phyloP scores from a whole-genome alignment of 2,329 filamentous ascomycete genomes.

The Chaetoscypha palmicola region DNA sequence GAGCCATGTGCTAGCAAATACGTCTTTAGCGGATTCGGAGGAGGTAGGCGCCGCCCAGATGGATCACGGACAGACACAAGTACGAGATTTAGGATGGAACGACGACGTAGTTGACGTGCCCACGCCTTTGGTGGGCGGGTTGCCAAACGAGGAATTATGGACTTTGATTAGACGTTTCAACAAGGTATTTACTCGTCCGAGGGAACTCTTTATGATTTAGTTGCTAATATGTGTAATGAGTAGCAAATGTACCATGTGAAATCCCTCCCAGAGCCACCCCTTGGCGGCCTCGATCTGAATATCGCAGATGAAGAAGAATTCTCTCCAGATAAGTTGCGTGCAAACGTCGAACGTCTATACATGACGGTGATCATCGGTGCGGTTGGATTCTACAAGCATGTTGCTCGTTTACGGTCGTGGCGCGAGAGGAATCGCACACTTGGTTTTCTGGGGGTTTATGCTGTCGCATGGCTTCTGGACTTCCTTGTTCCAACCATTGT shows the following conservation, averaged over 20 bases:
- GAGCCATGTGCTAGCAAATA: constrained; percentile 37
- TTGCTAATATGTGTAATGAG: neutral
- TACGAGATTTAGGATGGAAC: constrained; percentile 54
- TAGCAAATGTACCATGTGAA: constrained; percentile 25
- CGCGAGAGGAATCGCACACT: constrained; percentile 16
- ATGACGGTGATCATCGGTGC: constrained; percentile 13
- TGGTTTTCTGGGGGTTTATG: constrained; percentile 16
- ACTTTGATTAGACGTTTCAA: constrained; percentile 27
- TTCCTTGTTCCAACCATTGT: constrained; percentile 17
- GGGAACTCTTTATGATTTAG: too few relatives aligned
- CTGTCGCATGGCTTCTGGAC: constrained; percentile 15
- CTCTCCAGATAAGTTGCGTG: constrained; percentile 15
- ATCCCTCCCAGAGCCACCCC: constrained; percentile 11
- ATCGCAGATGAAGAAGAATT: constrained; percentile 17
- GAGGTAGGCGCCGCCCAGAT: constrained; percentile 36
- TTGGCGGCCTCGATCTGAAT: constrained; percentile 17
- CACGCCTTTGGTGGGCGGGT: constrained; percentile 49
- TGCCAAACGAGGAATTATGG: constrained; percentile 60
- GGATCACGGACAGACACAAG: constrained; percentile 36
- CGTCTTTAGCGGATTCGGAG: constrained; percentile 34
- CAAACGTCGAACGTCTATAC: constrained; percentile 17
- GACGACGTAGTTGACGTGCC: constrained; percentile 43
- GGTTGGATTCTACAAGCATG: constrained; percentile 16
- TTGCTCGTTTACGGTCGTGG: constrained; percentile 19
- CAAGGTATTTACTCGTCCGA: constrained; percentile 4